A percentile compares a stretch with the other conserved stretches of the same genome.
Conservation (phyloP, 208 protist species). For the Trypanosoma scelopori region DNA sequence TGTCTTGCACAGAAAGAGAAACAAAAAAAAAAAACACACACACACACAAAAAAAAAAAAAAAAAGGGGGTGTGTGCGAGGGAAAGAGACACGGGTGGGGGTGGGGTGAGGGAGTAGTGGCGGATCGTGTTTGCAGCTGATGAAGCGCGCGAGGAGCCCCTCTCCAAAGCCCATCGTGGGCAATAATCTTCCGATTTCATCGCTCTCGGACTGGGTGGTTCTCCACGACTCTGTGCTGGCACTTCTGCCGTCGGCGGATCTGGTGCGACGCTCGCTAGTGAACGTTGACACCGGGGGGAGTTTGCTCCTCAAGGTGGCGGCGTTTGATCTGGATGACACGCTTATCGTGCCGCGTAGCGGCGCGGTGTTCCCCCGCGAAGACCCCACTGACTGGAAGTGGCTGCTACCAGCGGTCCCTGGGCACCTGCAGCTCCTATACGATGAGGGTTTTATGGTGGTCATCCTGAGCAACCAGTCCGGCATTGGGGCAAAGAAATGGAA, state of each 20-base stretch:
- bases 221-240: slow-evolving; percentile 28
- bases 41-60: no score
- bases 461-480: slow-evolving; percentile 94
- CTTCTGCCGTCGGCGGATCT: slow-evolving; percentile 18
- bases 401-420: slow-evolving; percentile 38
- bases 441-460: slow-evolving; percentile 75
- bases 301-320: slow-evolving; percentile 48
- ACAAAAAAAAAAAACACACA: neutral
- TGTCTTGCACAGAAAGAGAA: neutral
- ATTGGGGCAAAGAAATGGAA: slow-evolving; percentile 70
- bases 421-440: slow-evolving; percentile 53
- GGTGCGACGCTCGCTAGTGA: slow-evolving; percentile 10
- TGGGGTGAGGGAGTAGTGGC: no score
- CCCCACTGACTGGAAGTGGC: slow-evolving; percentile 66
- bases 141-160: slow-evolving; percentile 27
- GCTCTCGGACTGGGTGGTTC: slow-evolving; percentile 23
- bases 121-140: slow-evolving; percentile 17
- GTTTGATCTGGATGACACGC: slow-evolving; percentile 83
- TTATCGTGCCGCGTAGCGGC: slow-evolving; percentile 57
- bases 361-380: slow-evolving; percentile 62
- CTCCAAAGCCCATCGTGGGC: slow-evolving; percentile 2
- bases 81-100: no score
- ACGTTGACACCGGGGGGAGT: neutral
- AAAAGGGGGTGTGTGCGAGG: neutral
- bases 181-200: slow-evolving; percentile 9